Evolutionary conservation across 2,329 filamentous ascomycete species (phyloP).

Genomic region (Microcyclospora pomicola): DNA sequence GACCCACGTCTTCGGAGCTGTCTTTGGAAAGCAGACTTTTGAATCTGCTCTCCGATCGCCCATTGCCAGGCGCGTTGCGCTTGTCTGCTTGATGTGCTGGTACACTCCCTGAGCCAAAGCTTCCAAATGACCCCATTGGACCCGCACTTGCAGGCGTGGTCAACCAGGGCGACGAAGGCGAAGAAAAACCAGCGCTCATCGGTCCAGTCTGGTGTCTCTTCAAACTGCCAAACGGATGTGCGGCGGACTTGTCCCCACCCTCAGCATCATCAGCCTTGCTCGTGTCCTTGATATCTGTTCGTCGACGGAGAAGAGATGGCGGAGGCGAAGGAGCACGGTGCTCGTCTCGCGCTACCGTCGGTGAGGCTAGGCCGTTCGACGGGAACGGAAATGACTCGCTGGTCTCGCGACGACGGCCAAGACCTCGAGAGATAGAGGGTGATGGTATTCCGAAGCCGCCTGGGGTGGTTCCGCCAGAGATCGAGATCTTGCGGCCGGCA

Average conservation of each 20-base stretch:
- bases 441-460: conserved; percentile 57
- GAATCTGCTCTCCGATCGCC: conserved; percentile 66
- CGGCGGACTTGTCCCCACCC: conserved; percentile 23
- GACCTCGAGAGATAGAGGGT: conserved; percentile 57
- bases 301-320: conserved; percentile 44
- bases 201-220: conserved; percentile 44
- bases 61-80: conserved; percentile 50
- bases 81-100: conserved; percentile 51
- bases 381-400: conserved; percentile 51
- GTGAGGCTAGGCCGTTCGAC: conserved; percentile 43
- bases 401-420: conserved; percentile 68
- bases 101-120: conserved; percentile 54
- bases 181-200: conserved; percentile 35
- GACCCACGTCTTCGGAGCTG: conserved; percentile 46
- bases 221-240: conserved; percentile 37
- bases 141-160: conserved; percentile 43
- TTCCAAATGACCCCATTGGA: conserved; percentile 77
- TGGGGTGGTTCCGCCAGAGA: conserved; percentile 54
- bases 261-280: conserved; percentile 19
- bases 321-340: conserved; percentile 46
- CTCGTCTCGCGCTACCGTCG: conserved; percentile 50
- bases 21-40: conserved; percentile 76
- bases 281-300: conserved; percentile 47
- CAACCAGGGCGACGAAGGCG: conserved; percentile 43
- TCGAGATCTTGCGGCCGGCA: conserved; percentile 66